phyloP scores from a whole-genome alignment of 768 basidiomycete species.

The Xanthoconium stramineum region DNA sequence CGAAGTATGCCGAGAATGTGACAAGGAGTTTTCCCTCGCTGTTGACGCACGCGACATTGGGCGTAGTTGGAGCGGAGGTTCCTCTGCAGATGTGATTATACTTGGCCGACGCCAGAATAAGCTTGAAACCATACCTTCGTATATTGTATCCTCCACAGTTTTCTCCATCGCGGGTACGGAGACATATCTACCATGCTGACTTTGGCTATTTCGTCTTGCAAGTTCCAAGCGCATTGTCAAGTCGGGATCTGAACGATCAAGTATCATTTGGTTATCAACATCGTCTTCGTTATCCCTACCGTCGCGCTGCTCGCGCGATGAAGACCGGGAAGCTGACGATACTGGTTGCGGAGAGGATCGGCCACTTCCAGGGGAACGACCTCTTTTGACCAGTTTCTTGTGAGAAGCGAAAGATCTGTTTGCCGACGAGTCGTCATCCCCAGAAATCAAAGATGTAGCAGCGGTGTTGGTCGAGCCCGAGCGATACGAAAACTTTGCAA shows the following conservation, averaged over 20 bases:
- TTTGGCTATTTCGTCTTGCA: constrained; percentile 80
- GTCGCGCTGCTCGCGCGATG: constrained; percentile 40
- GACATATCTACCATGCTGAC: constrained; percentile 53
- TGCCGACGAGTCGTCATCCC: constrained; percentile 59
- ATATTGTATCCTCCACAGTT: constrained; percentile 64
- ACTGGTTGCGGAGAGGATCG: constrained; percentile 35
- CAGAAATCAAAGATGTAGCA: constrained; percentile 57
- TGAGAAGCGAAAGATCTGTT: constrained; percentile 44
- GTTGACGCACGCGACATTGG: constrained; percentile 54
- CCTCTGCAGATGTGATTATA: constrained; percentile 41
- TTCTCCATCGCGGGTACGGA: constrained; percentile 41
- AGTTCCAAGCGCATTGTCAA: constrained; percentile 75
- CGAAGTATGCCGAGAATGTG: constrained; percentile 47
- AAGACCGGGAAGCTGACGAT: constrained; percentile 39
- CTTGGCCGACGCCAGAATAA: constrained; percentile 3
- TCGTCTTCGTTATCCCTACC: constrained; percentile 46
- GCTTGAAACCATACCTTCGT: constrained; percentile 56
- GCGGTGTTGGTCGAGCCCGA: constrained; percentile 64
- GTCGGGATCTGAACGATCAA: constrained; percentile 73
- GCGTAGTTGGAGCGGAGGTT: constrained; percentile 51
- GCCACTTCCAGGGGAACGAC: constrained; percentile 39
- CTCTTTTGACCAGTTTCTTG: constrained; percentile 45
- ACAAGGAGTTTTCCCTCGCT: constrained; percentile 39
- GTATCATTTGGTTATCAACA: constrained; percentile 36
- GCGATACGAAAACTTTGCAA: constrained; percentile 69